Evolutionary conservation across 371 early-diverging fungal genomes (phyloP), one percentile per base, ranked within the genome.

Genomic region (Mucor ambiguus): DNA sequence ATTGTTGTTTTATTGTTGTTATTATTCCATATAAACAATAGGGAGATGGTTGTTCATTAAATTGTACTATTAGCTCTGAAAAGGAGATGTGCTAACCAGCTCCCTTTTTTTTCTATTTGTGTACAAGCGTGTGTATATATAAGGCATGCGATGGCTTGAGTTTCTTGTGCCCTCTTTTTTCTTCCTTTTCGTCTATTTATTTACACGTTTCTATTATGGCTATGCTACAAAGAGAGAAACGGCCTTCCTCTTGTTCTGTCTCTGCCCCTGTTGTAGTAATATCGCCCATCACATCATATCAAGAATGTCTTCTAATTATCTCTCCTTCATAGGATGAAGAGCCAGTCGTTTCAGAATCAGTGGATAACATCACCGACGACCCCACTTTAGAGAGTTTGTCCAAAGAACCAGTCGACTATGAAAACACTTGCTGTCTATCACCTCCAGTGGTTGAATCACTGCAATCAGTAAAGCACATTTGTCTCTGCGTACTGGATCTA

Each of bases 401-500:
- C 22, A 64, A 64, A 43, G 64, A 67, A n/a, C 64, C 61, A 3
- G 46, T 61, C 33, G 49, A 48, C 0, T 67, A 60, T 26, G n/a
- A 33, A 22, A 33, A 43, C 4, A 49, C 16, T 32, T 58, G 55
- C 24, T 65, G 59, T 37, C 49, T 69, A 61, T 69, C 62, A 37
- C 2, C 49, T 18, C 26, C 76, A 70, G 72, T 80, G 1, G 49
- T 71, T 24, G 63, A 71, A 29, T 77, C 77, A 4, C 58, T 81
- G 20, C 68, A 77, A 28, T 74, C 82, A 24, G 75, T 77, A 9
- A 81, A 78, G 55, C 64, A 75, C 24, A 73, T 71, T 10, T 75
- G 75, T 24, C 66, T 81, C 20, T 49, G 60, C 11, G 79, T 77
- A 11, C 68, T 81, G 14, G 77, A 78, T 72, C 38, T 73, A 16